Evolutionary conservation across 1,284 basidiomycete genomes (phyloP).

Genomic region (Ceraceosorus guamensis): DNA sequence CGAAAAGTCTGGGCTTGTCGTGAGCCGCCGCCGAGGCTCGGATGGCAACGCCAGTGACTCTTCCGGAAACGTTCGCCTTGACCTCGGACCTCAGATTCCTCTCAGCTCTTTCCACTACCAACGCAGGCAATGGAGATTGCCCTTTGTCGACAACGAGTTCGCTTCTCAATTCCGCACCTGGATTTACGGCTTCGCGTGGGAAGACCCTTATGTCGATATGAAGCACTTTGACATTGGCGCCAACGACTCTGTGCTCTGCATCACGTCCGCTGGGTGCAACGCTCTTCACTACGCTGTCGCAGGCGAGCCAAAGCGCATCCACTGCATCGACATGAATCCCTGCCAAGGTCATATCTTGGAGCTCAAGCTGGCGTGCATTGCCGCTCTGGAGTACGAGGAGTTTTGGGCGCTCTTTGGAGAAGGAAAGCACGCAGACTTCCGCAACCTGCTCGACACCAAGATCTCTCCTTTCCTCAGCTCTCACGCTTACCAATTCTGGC

Average conservation of each 20-base stretch:
- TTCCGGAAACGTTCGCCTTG: constrained; percentile 40
- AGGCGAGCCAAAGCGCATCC: constrained; percentile 57
- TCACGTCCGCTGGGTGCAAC: constrained; percentile 75
- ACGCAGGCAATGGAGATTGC: constrained; percentile 57
- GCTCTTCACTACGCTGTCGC: constrained; percentile 71
- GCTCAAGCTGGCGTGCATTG: constrained; percentile 64
- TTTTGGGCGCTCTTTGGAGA: constrained; percentile 69
- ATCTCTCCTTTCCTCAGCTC: constrained; percentile 68
- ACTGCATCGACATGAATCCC: constrained; percentile 66
- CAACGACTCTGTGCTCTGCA: constrained; percentile 66
- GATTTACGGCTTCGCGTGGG: constrained; percentile 71
- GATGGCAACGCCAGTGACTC: constrained; percentile 49
- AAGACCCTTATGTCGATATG: constrained; percentile 73
- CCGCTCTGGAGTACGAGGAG: constrained; percentile 60
- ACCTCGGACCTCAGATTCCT: constrained; percentile 50
- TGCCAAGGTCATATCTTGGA: constrained; percentile 71
- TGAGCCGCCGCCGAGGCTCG: constrained; percentile 46
- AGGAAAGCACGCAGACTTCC: constrained; percentile 62
- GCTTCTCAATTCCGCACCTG: constrained; percentile 70
- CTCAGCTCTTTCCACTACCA: constrained; percentile 72
- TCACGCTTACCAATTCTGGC: constrained; percentile 71
- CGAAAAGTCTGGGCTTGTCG: constrained; percentile 44
- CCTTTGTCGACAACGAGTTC: constrained; percentile 66
- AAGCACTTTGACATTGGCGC: constrained; percentile 59
- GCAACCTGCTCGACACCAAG: constrained; percentile 59